Evolutionary conservation across 257 asterid species (phyloP), one percentile per base, ranked within the genome.

Genomic region (Rubia yunnanensis): DNA sequence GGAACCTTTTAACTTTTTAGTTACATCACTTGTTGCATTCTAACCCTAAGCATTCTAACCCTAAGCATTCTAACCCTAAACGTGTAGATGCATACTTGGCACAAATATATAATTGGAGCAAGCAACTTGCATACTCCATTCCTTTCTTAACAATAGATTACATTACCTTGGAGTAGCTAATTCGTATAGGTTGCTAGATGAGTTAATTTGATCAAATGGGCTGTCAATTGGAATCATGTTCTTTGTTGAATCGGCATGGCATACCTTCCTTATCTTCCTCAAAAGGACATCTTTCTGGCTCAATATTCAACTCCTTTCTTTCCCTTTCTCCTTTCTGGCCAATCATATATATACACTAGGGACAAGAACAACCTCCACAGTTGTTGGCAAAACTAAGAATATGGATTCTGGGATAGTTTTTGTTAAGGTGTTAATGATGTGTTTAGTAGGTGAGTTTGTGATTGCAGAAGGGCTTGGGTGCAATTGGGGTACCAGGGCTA

Each of bases 401-500:
- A n/a, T 88, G 95, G 79, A 69, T 48, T 59, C 5, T 50, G 36
- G 63, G 18, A 14, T 49, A 32, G 17, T 48, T 22, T 74, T 66
- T 15, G 23, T 31, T 8, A n/a, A 44, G 34, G 26, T 77, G 39
- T 49, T 80, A 27, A 26, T 65, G 72, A 31, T 80, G 65, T 67
- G 82, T 46, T 79, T 81, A 53, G 54, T 77, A 0, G 66, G 68
- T 0, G 50, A 70, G 15, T 17, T 20, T 11, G 17, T 60, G n/a
- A 11, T 48, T 0, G 82, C 56, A 5, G 80, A 84, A 11, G 89
- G 95, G 48, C 64, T 92, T n/a, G 91, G 74, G 0, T 81, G 86
- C 77, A 89, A 92, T 55, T 92, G 95, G 95, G 98, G 97, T 1
- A 23, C 80, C 9, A 83, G 74, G 4, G 83, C 91, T 0, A 36